Conservation (phyloP, 225 moss, liverwort and hornwort species). For the Polytrichum commune region DNA sequence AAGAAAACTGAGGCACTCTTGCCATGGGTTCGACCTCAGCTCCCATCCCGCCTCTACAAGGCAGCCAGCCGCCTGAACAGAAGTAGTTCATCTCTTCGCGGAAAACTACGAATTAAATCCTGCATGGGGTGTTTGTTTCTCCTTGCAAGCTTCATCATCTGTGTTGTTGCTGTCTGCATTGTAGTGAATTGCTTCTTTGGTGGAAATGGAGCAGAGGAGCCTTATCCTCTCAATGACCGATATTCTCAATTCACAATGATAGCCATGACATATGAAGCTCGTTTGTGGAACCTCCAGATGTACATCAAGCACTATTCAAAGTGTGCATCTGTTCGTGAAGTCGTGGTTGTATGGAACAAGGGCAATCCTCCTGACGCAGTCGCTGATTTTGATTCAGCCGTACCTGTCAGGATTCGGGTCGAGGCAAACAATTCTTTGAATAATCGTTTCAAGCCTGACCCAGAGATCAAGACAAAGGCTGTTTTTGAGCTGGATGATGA, state of each 20-base stretch:
- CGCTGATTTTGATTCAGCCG: constrained; percentile 79
- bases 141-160: constrained; percentile 35
- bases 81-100: constrained; percentile 18
- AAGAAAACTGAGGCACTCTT: constrained; percentile 40
- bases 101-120: constrained; percentile 29
- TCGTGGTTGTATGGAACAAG: constrained; percentile 94
- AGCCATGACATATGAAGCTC: constrained; percentile 89
- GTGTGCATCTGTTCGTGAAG: constrained; percentile 88
- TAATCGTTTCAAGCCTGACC: constrained; percentile 77
- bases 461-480: constrained; percentile 65
- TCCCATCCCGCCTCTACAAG: constrained; percentile 51
- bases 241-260: constrained; percentile 94
- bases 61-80: constrained; percentile 56
- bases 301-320: constrained; percentile 91
- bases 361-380: constrained; percentile 69
- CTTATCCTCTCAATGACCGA: constrained; percentile 60
- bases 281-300: constrained; percentile 93
- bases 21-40: constrained; percentile 53
- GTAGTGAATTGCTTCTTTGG: constrained; percentile 74
- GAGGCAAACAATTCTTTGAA: constrained; percentile 83
- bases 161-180: constrained; percentile 47
- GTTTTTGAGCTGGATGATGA: constrained; percentile 96
- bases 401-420: constrained; percentile 82
- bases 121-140: constrained; percentile 42
- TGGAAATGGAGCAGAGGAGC: constrained; percentile 80